Conservation (phyloP, 2,329 filamentous ascomycete genomes). For the Fusarium pseudocircinatum region DNA sequence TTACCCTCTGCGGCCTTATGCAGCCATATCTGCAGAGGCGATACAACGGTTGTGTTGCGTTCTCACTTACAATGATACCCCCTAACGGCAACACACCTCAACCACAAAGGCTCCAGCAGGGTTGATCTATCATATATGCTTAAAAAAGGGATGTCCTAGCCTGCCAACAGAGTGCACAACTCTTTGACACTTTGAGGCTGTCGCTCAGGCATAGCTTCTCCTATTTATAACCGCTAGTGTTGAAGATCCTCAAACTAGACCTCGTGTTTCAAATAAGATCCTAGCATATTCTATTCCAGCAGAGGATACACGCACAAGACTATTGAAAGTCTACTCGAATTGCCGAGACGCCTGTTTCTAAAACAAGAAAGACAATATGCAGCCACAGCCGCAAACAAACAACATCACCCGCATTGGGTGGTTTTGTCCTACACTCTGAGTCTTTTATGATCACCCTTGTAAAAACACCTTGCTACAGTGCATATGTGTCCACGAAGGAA, state of each 20-base stretch:
- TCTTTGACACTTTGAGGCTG: neutral
- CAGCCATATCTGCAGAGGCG: constrained; percentile 24
- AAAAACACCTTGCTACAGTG: neutral
- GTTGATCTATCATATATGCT: constrained; percentile 22
- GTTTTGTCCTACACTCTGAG: constrained; percentile 6
- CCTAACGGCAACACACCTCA: neutral
- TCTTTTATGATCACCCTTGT: neutral
- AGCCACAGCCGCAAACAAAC: constrained; percentile 28
- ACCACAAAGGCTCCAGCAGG: neutral
- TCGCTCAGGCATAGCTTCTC: neutral
- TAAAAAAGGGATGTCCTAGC: neutral
- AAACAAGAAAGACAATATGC: neutral
- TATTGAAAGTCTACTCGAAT: constrained; percentile 19
- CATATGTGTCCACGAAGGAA: neutral
- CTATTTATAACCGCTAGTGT: constrained; percentile 31
- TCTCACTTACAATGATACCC: constrained; percentile 8
- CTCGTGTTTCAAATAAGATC: constrained; percentile 26
- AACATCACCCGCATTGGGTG: constrained; percentile 2
- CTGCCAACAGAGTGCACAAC: neutral
- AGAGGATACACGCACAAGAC: constrained; percentile 18
- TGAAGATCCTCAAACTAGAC: constrained; percentile 10
- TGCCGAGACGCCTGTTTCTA: constrained; percentile 18
- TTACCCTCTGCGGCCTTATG: constrained; percentile 15
- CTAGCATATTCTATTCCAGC: constrained; percentile 1
- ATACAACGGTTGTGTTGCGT: constrained; percentile 1